Base-by-base conservation (phyloP, 2,329 filamentous ascomycete species). In the Hansfordia pulvinata region DNA sequence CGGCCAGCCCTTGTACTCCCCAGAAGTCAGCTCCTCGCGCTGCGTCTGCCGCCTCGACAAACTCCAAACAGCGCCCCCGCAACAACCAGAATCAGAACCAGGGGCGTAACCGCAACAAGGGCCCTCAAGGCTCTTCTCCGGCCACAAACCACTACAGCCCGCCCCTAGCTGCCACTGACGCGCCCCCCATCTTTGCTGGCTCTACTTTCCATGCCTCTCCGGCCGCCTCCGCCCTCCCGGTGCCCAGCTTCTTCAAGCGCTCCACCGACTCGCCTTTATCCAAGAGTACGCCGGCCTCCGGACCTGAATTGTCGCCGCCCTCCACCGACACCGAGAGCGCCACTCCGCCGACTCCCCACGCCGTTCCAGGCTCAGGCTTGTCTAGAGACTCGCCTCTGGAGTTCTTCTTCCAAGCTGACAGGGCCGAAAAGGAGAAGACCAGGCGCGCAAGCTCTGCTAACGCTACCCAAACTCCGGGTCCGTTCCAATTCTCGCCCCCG, bases 161-260 rank as follows among this genome's bases (percentile, higher is more conserved):
- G n/a, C n/a, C n/a, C n/a, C n/a, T n/a, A n/a, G n/a, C n/a, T n/a
- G n/a, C n/a, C n/a, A n/a, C n/a, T n/a, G n/a, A n/a, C n/a, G n/a
- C n/a, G n/a, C n/a, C 54, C 25, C 61, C 71, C 32, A 75, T 78
- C 23, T 98, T 93, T 54, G 90, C 90, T 20, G 90, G 88, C 10
- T 80, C 88, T 18, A 92, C 85, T 5, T 98, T 96, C 50, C 86
- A 94, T 52, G 82, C 85, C 20, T 96, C 90, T 7, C 90, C 90
- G 12, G 88, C 86, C 2, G 80, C 90, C 1, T 92, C 85, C 7
- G 76, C 84, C 12, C 19, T 32, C 15, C 30, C 30, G 6, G 23
- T 32, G 23, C 30, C 30, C 13, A 36, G 33, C 10, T 37, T 39
- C 19, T 28, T 80, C 34, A 77, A 79, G 16, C 86, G 79, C 42